Percentiles rank a stretch among this genome's conserved stretches.
Conservation (phyloP, 108 stramenopile genomes). For the Stephanodiscus minutulus region DNA sequence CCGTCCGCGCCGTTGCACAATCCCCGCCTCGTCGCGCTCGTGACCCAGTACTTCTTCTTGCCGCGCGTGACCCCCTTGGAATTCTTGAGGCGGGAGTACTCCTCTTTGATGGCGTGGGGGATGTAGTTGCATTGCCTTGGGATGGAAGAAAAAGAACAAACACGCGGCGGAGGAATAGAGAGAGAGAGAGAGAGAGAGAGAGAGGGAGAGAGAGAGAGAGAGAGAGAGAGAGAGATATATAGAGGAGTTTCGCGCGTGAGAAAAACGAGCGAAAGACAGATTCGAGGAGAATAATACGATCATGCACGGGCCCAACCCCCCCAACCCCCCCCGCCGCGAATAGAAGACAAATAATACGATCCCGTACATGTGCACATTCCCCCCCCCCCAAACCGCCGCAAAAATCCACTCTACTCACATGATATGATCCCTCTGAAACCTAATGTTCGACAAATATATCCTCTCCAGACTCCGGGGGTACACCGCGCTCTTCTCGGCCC, state of each 20-base stretch:
- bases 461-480: conserved; percentile 9
- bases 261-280: not conserved
- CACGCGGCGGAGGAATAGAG: no score
- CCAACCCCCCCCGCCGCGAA: no score
- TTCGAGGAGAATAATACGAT: no score
- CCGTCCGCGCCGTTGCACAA: conserved; percentile 10
- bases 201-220: not conserved
- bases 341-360: no score
- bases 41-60: conserved; percentile 11
- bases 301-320: no score
- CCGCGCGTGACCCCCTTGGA: conserved; percentile 13
- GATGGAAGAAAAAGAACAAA: not conserved
- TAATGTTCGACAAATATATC: conserved; percentile 9
- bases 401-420: not conserved
- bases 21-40: conserved; percentile 7
- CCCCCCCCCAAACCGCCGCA: no score
- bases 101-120: not conserved
- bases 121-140: conserved; percentile 16
- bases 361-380: no score
- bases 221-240: not conserved
- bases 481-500: conserved; percentile 10
- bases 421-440: conserved; percentile 12
- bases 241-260: no score
- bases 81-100: conserved; percentile 7
- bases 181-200: not conserved